Base-by-base conservation (phyloP, 2,329 filamentous ascomycete species). In the Paracamarosporium sp. region DNA sequence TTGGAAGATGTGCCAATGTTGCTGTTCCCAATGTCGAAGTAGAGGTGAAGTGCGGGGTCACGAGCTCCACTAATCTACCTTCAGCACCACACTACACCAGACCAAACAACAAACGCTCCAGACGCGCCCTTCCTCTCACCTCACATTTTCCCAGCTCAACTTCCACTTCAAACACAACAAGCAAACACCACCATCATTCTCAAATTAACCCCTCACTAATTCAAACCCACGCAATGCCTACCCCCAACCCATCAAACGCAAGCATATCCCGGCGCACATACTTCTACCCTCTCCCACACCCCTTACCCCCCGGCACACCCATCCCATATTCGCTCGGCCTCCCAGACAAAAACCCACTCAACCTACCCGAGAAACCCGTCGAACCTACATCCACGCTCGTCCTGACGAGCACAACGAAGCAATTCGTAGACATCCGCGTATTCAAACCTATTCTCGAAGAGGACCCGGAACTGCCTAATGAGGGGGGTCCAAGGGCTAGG, bases 371-470 rank as follows among this genome's bases (percentile, higher is more conserved):
- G 5, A 50, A 44, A 25, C 54, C 65, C 22, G 65, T 69, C 48
- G 88, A 90, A 71, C 85, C 85, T 15, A 90, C 88, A 0, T 83
- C 82, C 1, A 90, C 88, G 0, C 69, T 89, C 4, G 88, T 90
- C 12, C 76, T 90, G 44, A 90, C 88, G 0, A 86, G 86, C 2
- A 83, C 85, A 1, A 69, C 72, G 25, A 78, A 78, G 28, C 81
- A 79, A 35, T 90, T 88, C 68, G 83, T 90, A 35, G 88, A 90
- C 66, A 69, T 90, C 22, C 84, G 88, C 38, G 78, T 88, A 50
- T 69, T 83, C 46, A 74, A 71, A 20, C 65, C 72, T 0, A 50
- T 56, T 22, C 13, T 25, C 6, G 13, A 35, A 3, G n/a, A 7
- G 20, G 58, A 64, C 36, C n/a, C 61, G 60, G 47, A 58, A 1